These are phyloP conservation scores for Gomphus bonarii DNA, from an alignment of 1,284 basidiomycete species.

Conservation along the genomic window DNA sequence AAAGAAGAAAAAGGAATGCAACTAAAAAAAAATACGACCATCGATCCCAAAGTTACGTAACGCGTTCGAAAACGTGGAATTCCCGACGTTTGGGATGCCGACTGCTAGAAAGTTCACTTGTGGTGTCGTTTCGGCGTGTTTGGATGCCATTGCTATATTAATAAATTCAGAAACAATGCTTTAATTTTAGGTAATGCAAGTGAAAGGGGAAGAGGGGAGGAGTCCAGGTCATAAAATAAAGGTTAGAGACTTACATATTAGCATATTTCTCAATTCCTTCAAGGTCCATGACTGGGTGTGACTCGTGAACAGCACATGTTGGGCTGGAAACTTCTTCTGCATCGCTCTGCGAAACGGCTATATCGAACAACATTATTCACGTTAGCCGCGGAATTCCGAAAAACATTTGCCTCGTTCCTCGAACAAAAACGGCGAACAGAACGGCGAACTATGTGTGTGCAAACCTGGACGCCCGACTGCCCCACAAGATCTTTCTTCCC, in stretches of 20 bases:
- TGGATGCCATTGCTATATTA: constrained; percentile 56
- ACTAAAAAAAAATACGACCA: constrained; percentile 50
- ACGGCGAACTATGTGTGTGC: neutral
- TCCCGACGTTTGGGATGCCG: constrained; percentile 75
- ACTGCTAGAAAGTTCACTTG: constrained; percentile 84
- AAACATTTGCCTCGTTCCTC: no score
- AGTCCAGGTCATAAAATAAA: no score
- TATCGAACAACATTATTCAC: no score
- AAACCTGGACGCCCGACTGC: constrained; percentile 37
- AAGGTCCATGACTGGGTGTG: constrained; percentile 59
- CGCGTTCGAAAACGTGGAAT: constrained; percentile 88
- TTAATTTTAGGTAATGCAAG: no score
- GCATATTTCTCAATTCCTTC: constrained; percentile 46
- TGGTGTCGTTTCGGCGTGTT: constrained; percentile 45
- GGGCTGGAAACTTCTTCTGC: constrained; percentile 17
- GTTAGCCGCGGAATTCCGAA: no score
- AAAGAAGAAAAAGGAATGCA: neutral
- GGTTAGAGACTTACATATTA: constrained; percentile 20
- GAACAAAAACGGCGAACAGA: no score
- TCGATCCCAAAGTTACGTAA: constrained; percentile 82
- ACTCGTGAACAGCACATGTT: no score
- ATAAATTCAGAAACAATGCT: neutral
- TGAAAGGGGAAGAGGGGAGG: no score
- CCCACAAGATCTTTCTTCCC: constrained; percentile 92
- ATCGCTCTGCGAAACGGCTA: constrained; percentile 66